Conservation (phyloP, 169 alveolate species). For the Ichthyophthirius multifiliis region DNA sequence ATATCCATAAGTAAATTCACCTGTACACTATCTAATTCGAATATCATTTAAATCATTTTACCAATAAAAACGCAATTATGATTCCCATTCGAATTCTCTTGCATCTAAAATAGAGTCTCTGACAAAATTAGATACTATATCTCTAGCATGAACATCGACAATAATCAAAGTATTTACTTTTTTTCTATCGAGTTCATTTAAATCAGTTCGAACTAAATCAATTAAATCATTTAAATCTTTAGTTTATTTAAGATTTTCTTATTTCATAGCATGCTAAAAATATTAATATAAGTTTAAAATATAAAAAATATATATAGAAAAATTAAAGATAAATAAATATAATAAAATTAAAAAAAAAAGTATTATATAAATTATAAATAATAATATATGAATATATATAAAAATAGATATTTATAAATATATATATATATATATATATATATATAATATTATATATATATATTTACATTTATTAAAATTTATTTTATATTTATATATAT, state of each 20-base stretch:
- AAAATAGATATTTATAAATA: too few relatives aligned
- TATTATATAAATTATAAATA: neutral
- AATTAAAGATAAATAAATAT: too few relatives aligned
- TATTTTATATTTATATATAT: too few relatives aligned
- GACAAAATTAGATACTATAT: conserved; percentile 85
- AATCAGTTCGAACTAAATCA: conserved; percentile 86
- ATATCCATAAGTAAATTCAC: conserved; percentile 75
- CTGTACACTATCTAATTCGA: conserved; percentile 88
- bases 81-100: conserved; percentile 89
- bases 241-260: conserved; percentile 82
- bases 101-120: conserved; percentile 88
- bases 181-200: conserved; percentile 75
- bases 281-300: too few relatives aligned
- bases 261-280: conserved; percentile 87
- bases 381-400: neutral
- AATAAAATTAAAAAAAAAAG: too few relatives aligned
- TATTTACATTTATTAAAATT: too few relatives aligned
- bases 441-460: too few relatives aligned
- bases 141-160: conserved; percentile 89
- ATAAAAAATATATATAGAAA: too few relatives aligned
- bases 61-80: conserved; percentile 87
- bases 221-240: conserved; percentile 85
- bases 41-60: conserved; percentile 88
- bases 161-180: conserved; percentile 87
- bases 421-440: too few relatives aligned